Base-by-base conservation (phyloP, 139 green algal species). In the Chlorella ohadii region DNA sequence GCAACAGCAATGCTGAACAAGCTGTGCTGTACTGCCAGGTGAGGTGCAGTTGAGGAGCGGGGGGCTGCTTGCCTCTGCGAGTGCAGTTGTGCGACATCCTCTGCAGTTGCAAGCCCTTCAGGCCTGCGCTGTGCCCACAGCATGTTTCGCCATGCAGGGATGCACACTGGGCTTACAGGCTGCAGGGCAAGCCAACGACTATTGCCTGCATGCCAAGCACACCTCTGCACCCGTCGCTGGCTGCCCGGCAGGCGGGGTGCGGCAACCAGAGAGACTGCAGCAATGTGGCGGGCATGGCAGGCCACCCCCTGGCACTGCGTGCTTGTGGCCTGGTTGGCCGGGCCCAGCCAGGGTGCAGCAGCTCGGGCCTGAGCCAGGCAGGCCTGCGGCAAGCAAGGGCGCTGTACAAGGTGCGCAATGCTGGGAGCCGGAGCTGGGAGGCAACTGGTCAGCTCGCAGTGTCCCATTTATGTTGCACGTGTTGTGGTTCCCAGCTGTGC, bases 241-340 rank as follows among this genome's bases (percentile, higher is more conserved):
- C n/a, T n/a, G n/a, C n/a, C n/a, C n/a, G n/a, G 59, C 7, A 38
- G 11, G 59, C 76, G 59, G 71, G 76, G 51, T n/a, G 36, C 15
- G 55, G 59, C 76, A 72, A 11, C 17, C 15, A 39, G 5, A 4
- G 56, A 15, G 4, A 25, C 34, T 82, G 59, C 59, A 16, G 4
- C 4, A 27, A 28, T 4, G 76, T 72, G 25, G 23, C 25, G 9
- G 41, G 41, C 36, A 27, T 82, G 76, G 25, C 36, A 5, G 76
- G 57, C 3, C 76, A 82, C 59, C 76, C 76, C 31, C 59, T 82
- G 36, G 36, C 25, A n/a, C n/a, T 31, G 20, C 56, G 76, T 27
- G 39, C 34, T 3, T 82, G 76, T 56, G 76, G 76, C 38, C 59
- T 82, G 76, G 44, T 82, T 28, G 25, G 23, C 25, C 13, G 36